phyloP scores from a whole-genome alignment of 257 asterid species.

The Cruciata laevipes region DNA sequence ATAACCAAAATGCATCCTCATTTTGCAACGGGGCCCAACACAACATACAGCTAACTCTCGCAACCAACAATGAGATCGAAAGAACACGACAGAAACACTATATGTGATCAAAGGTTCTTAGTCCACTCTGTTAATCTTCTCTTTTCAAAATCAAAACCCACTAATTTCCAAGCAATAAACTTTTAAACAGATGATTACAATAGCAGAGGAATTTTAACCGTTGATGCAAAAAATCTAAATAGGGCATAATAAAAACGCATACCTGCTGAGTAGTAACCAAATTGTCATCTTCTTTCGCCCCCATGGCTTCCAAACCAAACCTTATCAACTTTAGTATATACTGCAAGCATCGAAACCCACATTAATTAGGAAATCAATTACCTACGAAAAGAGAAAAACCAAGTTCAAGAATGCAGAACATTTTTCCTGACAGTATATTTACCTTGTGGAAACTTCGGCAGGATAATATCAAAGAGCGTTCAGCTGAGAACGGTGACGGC shows the following conservation, averaged over 20 bases:
- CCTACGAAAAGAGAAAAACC: no score
- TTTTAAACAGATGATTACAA: background rate
- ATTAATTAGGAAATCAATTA: background rate
- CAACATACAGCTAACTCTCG: background rate
- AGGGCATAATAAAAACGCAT: background rate
- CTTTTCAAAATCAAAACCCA: no score
- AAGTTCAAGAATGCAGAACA: no score
- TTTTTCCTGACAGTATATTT: background rate
- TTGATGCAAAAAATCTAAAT: no score
- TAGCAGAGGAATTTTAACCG: background rate
- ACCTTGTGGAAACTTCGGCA: background rate
- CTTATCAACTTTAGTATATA: background rate
- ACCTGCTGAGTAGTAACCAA: conserved; percentile 12
- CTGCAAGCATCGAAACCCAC: background rate
- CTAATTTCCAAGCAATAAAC: background rate
- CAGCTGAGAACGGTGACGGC: background rate
- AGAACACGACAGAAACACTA: background rate
- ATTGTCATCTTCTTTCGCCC: conserved; percentile 8
- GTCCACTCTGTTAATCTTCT: background rate
- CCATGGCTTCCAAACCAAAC: conserved; percentile 9
- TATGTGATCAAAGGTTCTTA: no score
- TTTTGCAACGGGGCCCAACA: background rate
- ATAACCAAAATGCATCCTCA: background rate
- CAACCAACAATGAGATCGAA: background rate
- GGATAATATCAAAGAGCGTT: no score